Percentiles rank a stretch among this genome's conserved stretches.
Evolutionary conservation across 2,329 filamentous ascomycete genomes (phyloP).

Genomic region (Graphilbum ipis-grandicollis): DNA sequence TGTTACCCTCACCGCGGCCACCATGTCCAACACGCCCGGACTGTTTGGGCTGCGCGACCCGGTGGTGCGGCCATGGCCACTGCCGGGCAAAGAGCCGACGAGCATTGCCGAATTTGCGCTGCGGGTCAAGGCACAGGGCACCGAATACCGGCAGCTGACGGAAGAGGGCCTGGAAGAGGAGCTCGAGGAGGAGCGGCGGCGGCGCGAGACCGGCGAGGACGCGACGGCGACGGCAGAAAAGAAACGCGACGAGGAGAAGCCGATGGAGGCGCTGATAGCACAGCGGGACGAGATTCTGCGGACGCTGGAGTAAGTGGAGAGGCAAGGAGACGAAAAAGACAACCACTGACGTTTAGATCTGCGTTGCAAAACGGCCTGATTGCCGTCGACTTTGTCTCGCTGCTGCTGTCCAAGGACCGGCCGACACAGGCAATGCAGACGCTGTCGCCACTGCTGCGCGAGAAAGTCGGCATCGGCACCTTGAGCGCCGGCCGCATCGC

Average conservation of each 20-base stretch:
- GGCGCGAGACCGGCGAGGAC: conserved; percentile 9
- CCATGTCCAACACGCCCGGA: background rate
- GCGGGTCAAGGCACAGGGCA: conserved; percentile 62
- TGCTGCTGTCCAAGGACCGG: conserved; percentile 68
- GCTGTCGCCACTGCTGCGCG: conserved; percentile 52
- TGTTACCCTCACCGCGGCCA: no score
- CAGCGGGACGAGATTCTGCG: conserved; percentile 40
- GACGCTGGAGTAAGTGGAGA: conserved; percentile 34
- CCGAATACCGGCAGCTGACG: conserved; percentile 65
- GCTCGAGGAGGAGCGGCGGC: conserved; percentile 32
- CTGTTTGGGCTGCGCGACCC: conserved; percentile 8
- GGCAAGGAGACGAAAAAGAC: no score
- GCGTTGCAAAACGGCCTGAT: conserved; percentile 46
- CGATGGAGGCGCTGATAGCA: conserved; percentile 19
- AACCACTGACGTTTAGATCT: conserved; percentile 15
- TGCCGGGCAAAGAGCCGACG: conserved; percentile 36
- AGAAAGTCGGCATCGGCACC: conserved; percentile 56
- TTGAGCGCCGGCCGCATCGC: conserved; percentile 51
- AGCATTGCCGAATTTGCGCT: conserved; percentile 58
- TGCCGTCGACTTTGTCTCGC: conserved; percentile 66
- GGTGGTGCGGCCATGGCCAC: conserved; percentile 41
- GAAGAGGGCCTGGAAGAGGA: conserved; percentile 56
- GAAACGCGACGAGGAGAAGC: conserved; percentile 27
- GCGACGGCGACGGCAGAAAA: conserved; percentile 27
- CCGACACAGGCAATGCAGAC: conserved; percentile 52